These are phyloP conservation scores for Nidula niveotomentosa DNA, from an alignment of 1,284 basidiomycete genomes.

Conservation along the genomic window DNA sequence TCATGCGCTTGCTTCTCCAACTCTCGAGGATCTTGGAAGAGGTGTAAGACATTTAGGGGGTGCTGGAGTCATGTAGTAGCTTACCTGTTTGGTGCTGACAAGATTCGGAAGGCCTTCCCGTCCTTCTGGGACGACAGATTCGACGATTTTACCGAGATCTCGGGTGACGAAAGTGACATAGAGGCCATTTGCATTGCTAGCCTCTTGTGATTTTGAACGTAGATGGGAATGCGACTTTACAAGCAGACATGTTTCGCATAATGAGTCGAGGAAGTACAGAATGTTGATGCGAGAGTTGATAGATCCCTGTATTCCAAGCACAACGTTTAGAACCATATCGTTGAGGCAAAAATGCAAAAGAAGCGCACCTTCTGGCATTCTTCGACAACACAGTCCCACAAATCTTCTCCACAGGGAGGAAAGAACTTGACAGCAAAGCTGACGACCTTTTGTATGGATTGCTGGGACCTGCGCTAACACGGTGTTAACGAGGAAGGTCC, in stretches of 20 bases:
- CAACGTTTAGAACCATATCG: no score
- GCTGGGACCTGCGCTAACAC: slow-evolving; percentile 67
- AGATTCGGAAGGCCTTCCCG: slow-evolving; percentile 84
- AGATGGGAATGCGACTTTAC: slow-evolving; percentile 50
- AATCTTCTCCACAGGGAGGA: slow-evolving; percentile 79
- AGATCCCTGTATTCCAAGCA: slow-evolving; percentile 54
- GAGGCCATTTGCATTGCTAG: slow-evolving; percentile 35
- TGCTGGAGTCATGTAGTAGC: slow-evolving; percentile 12
- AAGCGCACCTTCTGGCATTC: slow-evolving; percentile 78
- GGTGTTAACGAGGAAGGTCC: slow-evolving; percentile 17
- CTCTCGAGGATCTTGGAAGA: slow-evolving; percentile 74
- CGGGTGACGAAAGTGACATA: slow-evolving; percentile 78
- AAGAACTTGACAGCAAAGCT: slow-evolving; percentile 86
- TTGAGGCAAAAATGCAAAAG: no score
- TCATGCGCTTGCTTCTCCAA: slow-evolving; percentile 84
- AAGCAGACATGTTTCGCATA: slow-evolving; percentile 78
- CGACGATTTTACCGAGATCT: slow-evolving; percentile 77
- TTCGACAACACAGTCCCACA: slow-evolving; percentile 94
- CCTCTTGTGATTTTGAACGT: no score
- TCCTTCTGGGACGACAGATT: slow-evolving; percentile 79
- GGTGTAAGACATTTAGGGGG: background rate
- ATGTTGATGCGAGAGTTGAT: slow-evolving; percentile 93
- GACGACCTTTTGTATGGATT: slow-evolving; percentile 89
- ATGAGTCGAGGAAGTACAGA: slow-evolving; percentile 86
- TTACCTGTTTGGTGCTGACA: slow-evolving; percentile 80